phyloP scores from a whole-genome alignment of 2,329 filamentous ascomycete genomes.

The Ophiostoma sp. region DNA sequence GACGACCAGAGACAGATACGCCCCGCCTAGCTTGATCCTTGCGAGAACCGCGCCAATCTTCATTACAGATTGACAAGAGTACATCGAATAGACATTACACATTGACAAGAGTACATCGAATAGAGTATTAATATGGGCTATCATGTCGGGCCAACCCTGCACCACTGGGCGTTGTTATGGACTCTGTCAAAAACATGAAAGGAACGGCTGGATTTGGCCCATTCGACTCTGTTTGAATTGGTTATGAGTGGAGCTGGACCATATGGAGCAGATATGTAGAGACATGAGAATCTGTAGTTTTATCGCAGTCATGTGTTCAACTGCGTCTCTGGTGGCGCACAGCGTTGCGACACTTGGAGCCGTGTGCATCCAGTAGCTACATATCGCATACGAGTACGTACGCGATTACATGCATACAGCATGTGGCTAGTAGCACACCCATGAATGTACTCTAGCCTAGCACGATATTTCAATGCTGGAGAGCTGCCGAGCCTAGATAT shows the following conservation, averaged over 20 bases:
- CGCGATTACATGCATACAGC: neutral
- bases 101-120: neutral
- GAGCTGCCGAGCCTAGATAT: constrained; percentile 5
- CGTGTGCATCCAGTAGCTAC: neutral
- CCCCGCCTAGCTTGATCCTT: neutral
- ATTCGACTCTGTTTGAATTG: neutral
- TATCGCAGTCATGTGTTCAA: neutral
- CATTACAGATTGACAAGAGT: constrained; percentile 14
- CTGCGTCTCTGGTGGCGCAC: constrained; percentile 2
- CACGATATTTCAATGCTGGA: neutral
- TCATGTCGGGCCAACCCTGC: too few species aligned
- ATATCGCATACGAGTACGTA: neutral
- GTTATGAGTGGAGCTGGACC: neutral
- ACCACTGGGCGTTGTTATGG: neutral
- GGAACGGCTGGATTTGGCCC: neutral
- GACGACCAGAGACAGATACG: neutral
- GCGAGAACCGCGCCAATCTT: constrained; percentile 14
- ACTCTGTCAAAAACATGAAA: neutral
- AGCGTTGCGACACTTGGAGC: constrained; percentile 6
- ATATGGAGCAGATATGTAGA: too few species aligned
- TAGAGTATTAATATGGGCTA: neutral
- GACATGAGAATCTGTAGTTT: too few species aligned
- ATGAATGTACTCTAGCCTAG: neutral
- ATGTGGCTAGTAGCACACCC: neutral
- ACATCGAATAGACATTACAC: constrained; percentile 10